Percentiles rank a stretch among this genome's conserved stretches.
Conservation (phyloP, 192 early-diverging fungal species). For the Geranomyces michiganensis region DNA sequence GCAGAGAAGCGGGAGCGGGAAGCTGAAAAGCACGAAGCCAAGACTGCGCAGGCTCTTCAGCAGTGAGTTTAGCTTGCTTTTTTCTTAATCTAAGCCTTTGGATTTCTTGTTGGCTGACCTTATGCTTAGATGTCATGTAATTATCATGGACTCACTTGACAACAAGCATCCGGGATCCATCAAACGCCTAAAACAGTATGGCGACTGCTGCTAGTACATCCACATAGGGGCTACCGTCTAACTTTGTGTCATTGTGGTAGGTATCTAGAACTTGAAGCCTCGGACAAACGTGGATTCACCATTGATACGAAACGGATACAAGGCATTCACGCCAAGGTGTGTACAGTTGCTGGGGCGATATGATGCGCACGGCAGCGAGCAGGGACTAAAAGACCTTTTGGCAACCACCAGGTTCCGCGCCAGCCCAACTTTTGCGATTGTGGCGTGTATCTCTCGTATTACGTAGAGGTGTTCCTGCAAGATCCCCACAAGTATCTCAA, state of each 20-base stretch:
- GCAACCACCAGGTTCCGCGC: slow-evolving; percentile 53
- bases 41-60: slow-evolving; percentile 4
- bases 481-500: slow-evolving; percentile 46
- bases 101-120: background rate
- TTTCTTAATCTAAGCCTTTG: too few relatives aligned
- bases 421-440: slow-evolving; percentile 87
- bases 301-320: slow-evolving; percentile 28
- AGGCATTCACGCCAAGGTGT: slow-evolving; percentile 66
- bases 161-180: slow-evolving; percentile 46
- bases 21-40: slow-evolving; percentile 14
- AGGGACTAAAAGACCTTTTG: background rate
- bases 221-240: background rate
- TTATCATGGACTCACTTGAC: slow-evolving; percentile 69
- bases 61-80: background rate
- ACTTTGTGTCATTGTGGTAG: slow-evolving; percentile 33
- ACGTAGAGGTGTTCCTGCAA: slow-evolving; percentile 70
- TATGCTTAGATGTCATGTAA: slow-evolving; percentile 47
- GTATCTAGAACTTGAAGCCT: slow-evolving; percentile 61
- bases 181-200: slow-evolving; percentile 46
- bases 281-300: slow-evolving; percentile 48
- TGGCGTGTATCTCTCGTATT: slow-evolving; percentile 84
- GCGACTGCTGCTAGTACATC: background rate
- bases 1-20: background rate
- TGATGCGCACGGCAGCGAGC: background rate
- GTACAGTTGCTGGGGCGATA: background rate